These are phyloP conservation scores for Sarocladiaceae sp. DNA, from an alignment of 2,329 filamentous ascomycete species.

Conservation along the genomic window DNA sequence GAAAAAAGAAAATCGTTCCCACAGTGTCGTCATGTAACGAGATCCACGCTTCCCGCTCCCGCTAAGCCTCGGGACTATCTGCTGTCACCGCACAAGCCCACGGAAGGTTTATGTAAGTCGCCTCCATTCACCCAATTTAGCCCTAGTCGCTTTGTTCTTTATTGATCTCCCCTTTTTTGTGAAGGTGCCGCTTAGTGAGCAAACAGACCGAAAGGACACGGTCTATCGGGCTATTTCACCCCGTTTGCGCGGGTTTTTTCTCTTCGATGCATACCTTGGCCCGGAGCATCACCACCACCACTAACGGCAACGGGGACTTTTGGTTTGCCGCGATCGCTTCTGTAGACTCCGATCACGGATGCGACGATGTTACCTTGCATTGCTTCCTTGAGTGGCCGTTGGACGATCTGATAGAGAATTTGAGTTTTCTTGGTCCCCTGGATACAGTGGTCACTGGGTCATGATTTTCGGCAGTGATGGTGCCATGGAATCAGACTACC, in stretches of 20 bases:
- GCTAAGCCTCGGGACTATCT: not conserved
- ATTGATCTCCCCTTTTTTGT: too few species aligned
- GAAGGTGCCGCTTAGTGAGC: too few species aligned
- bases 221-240: too few species aligned
- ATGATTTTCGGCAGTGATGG: not conserved
- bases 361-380: not conserved
- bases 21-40: not conserved
- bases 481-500: too few species aligned
- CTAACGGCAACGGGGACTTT: not conserved
- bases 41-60: constrained; percentile 6
- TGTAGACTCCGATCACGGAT: not conserved
- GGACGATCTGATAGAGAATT: not conserved
- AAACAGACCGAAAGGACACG: too few species aligned
- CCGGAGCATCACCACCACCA: too few species aligned
- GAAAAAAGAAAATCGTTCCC: not conserved
- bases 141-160: too few species aligned
- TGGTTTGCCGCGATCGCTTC: not conserved
- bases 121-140: too few species aligned
- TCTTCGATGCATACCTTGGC: too few species aligned
- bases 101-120: too few species aligned
- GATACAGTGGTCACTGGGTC: not conserved
- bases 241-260: too few species aligned
- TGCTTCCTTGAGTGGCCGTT: not conserved
- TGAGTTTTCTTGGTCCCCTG: not conserved
- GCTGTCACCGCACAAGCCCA: not conserved